Evolutionary conservation across 2,329 filamentous ascomycete genomes (phyloP).

Genomic region (Alternaria postmessia): DNA sequence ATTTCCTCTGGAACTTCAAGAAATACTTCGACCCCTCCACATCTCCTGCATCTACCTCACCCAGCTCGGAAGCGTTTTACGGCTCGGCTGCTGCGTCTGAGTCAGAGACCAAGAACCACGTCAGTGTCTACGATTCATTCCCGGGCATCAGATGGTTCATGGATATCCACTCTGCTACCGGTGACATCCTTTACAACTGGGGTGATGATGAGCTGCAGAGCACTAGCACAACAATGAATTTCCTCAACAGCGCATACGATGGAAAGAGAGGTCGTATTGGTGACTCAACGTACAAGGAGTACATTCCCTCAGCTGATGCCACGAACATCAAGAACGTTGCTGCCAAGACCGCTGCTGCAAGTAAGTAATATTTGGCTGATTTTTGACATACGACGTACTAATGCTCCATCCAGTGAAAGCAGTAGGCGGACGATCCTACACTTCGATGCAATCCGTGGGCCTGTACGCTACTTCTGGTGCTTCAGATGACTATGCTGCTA

Average conservation of each 20-base stretch:
- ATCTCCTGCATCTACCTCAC: conserved; percentile 53
- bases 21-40: conserved; percentile 55
- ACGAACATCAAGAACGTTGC: conserved; percentile 46
- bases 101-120: conserved; percentile 64
- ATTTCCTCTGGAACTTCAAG: conserved; percentile 65
- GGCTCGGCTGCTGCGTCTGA: conserved; percentile 63
- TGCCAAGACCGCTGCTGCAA: conserved; percentile 42
- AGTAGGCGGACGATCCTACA: conserved; percentile 49
- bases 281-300: conserved; percentile 62
- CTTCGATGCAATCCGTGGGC: conserved; percentile 44
- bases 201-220: conserved; percentile 64
- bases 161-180: conserved; percentile 65
- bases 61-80: conserved; percentile 59
- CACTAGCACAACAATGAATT: conserved; percentile 58
- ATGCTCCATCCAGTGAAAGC: conserved; percentile 39
- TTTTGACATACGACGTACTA: neutral
- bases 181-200: conserved; percentile 65
- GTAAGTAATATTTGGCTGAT: neutral
- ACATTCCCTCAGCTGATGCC: conserved; percentile 49
- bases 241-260: conserved; percentile 62
- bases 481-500: conserved; percentile 52
- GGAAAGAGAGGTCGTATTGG: conserved; percentile 59
- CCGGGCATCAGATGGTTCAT: conserved; percentile 64
- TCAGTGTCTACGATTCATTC: conserved; percentile 61
- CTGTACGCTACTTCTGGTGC: conserved; percentile 51